Conservation (phyloP, 805 yeast genomes). For the Spathaspora girioi region DNA sequence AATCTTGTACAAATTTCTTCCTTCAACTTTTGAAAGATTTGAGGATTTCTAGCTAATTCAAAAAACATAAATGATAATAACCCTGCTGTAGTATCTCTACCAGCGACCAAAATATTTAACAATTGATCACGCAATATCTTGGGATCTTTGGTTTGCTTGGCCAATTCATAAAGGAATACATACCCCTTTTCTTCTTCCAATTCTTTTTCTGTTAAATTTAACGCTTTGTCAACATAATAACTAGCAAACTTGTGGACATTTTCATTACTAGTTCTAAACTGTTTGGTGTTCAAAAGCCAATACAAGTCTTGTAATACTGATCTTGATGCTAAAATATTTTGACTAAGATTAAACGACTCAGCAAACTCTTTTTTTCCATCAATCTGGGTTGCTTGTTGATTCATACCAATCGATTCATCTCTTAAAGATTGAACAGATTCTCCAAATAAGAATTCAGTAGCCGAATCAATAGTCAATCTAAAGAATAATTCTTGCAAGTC, state of each 20-base stretch:
- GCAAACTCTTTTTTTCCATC: slow-evolving; percentile 33
- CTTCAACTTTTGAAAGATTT: slow-evolving; percentile 27
- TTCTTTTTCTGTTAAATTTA: slow-evolving; percentile 21
- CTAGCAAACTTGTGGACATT: slow-evolving; percentile 25
- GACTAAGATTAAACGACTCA: slow-evolving; percentile 32
- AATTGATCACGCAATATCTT: slow-evolving; percentile 34
- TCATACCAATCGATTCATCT: slow-evolving; percentile 19
- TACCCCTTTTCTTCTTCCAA: slow-evolving; percentile 28
- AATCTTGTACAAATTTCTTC: slow-evolving; percentile 25
- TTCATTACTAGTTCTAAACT: slow-evolving; percentile 21
- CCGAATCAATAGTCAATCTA: slow-evolving; percentile 37
- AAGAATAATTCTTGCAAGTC: slow-evolving; percentile 38
- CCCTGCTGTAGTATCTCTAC: slow-evolving; percentile 43
- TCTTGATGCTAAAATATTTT: slow-evolving; percentile 26
- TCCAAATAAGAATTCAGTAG: slow-evolving; percentile 41
- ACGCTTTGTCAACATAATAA: slow-evolving; percentile 28
- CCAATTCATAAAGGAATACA: slow-evolving; percentile 36
- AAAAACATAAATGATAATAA: slow-evolving; percentile 30
- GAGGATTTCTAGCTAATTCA: slow-evolving; percentile 33
- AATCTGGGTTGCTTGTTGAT: slow-evolving; percentile 9
- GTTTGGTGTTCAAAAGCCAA: slow-evolving; percentile 17
- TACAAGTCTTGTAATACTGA: slow-evolving; percentile 21
- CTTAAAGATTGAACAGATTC: slow-evolving; percentile 32
- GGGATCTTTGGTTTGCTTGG: slow-evolving; percentile 34
- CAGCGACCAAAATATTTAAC: slow-evolving; percentile 39